A percentile compares a stretch with the other conserved stretches of the same genome.
Evolutionary conservation across 2,329 filamentous ascomycete genomes (phyloP).

Genomic region (Colletotrichum kahawae): DNA sequence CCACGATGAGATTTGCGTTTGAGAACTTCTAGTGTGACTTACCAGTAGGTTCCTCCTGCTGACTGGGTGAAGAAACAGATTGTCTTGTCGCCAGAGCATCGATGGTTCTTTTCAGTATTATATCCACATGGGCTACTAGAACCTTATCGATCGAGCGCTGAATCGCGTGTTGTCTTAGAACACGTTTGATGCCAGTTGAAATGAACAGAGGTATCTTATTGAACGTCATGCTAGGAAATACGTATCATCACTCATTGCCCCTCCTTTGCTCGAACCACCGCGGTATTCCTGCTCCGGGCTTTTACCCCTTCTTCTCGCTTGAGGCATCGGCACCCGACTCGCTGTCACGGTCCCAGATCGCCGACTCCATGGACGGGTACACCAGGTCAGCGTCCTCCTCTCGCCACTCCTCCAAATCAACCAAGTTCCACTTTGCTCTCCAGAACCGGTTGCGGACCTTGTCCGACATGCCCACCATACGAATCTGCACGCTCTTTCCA

Average conservation of each 20-base stretch:
- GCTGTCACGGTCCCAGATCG: conserved; percentile 17
- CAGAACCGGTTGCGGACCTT: conserved; percentile 45
- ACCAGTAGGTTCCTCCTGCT: neutral
- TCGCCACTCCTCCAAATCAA: conserved; percentile 15
- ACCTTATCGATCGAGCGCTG: fast-evolving
- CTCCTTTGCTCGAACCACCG: neutral
- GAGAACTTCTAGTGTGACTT: conserved; percentile 2
- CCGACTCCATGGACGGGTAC: conserved; percentile 13
- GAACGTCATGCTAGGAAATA: neutral
- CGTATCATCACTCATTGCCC: neutral
- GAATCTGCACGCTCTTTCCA: conserved; percentile 49
- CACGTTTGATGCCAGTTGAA: neutral
- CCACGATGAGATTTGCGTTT: neutral
- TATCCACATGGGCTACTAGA: neutral
- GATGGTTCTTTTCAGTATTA: fast-evolving
- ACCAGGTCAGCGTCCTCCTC: conserved; percentile 18
- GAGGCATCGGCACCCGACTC: neutral
- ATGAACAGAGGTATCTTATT: neutral
- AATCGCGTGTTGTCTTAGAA: neutral
- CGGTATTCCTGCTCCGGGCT: neutral
- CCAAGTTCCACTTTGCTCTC: conserved; percentile 39
- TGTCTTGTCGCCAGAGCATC: neutral
- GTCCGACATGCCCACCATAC: conserved; percentile 53
- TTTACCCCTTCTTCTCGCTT: conserved; percentile 5
- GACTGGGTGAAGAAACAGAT: conserved; percentile 8